These are phyloP conservation scores for Paraurostyla sp. DNA, from an alignment of 73 alveolate genomes.

Conservation along the genomic window DNA sequence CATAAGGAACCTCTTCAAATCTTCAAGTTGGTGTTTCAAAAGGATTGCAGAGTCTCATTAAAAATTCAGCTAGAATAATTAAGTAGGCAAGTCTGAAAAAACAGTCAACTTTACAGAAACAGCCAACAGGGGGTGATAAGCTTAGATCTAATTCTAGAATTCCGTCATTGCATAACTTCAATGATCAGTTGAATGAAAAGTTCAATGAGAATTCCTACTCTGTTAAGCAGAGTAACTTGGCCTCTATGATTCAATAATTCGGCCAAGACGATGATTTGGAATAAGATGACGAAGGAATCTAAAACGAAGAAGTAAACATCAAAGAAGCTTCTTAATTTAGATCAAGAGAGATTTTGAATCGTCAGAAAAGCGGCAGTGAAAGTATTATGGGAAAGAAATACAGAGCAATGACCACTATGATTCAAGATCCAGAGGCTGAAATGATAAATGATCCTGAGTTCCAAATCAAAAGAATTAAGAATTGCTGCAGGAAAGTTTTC, in stretches of 20 bases:
- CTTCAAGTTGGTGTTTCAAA: neutral
- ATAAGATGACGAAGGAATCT: constrained; percentile 6
- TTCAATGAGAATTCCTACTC: neutral
- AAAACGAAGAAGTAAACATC: constrained; percentile 19
- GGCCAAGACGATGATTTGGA: neutral
- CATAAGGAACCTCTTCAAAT: neutral
- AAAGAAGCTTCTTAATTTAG: constrained; percentile 33
- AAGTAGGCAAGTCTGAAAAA: too few species aligned
- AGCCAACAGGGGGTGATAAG: too few species aligned
- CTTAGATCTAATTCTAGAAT: neutral
- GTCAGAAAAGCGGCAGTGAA: constrained; percentile 8
- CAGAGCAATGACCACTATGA: neutral
- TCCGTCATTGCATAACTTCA: too few species aligned
- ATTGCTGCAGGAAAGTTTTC: neutral
- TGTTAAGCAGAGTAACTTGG: neutral
- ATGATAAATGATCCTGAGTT: neutral
- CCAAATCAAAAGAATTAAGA: neutral
- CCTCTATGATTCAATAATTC: neutral
- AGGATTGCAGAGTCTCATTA: too few species aligned
- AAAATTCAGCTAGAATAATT: too few species aligned
- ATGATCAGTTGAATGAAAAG: too few species aligned
- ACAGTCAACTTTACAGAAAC: too few species aligned
- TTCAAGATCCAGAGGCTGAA: constrained; percentile 25
- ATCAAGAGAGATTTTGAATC: neutral
- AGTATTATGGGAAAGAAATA: neutral